Conservation (phyloP, 169 alveolate genomes). For the Eimeria sp. region DNA sequence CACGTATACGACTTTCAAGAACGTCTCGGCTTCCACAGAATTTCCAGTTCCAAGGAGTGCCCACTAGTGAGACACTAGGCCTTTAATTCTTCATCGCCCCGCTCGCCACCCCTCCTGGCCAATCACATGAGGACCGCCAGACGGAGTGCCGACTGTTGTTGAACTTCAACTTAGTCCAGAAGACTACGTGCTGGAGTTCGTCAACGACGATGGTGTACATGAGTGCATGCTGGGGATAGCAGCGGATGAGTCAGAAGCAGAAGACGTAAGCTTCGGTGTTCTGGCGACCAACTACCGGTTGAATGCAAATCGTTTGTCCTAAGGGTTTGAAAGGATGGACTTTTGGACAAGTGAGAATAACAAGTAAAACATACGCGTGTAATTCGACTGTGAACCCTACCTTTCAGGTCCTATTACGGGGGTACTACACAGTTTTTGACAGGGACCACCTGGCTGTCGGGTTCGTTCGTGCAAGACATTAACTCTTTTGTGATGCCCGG, state of each 20-base stretch:
- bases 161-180: conserved; percentile 83
- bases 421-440: conserved; percentile 85
- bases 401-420: conserved; percentile 73
- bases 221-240: conserved; percentile 85
- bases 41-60: conserved; percentile 64
- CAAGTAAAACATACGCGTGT: neutral
- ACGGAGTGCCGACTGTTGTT: conserved; percentile 41
- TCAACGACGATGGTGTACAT: conserved; percentile 67
- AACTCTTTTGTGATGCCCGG: neutral
- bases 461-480: conserved; percentile 82
- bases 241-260: conserved; percentile 80
- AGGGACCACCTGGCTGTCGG: conserved; percentile 81
- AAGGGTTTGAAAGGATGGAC: conserved; percentile 84
- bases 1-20: neutral
- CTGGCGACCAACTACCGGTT: neutral
- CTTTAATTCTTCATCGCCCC: neutral
- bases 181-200: conserved; percentile 84
- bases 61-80: neutral
- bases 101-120: neutral
- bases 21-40: conserved; percentile 10
- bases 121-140: neutral
- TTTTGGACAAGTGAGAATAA: conserved; percentile 81
- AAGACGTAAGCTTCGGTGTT: conserved; percentile 18
- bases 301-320: neutral
- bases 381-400: neutral